These are phyloP conservation scores for Saccharomycopsis schoenii DNA, from an alignment of 805 yeast species.

Conservation along the genomic window DNA sequence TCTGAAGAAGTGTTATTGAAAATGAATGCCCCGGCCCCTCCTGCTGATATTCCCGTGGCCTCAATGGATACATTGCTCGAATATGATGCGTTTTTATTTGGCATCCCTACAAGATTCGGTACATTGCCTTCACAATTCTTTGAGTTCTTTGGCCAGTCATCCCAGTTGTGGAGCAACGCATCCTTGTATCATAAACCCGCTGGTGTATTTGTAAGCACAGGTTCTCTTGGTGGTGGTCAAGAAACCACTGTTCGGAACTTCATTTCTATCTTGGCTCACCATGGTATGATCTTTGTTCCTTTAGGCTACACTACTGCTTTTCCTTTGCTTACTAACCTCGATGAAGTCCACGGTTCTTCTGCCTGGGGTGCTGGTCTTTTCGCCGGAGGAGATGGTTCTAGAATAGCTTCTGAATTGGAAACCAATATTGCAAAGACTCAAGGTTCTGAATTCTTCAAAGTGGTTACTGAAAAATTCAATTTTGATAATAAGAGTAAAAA, in stretches of 20 bases:
- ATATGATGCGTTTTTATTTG: slow-evolving; percentile 78
- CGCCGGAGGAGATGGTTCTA: slow-evolving; percentile 72
- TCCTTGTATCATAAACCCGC: slow-evolving; percentile 65
- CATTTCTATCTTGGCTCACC: slow-evolving; percentile 60
- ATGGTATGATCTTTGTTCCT: slow-evolving; percentile 74
- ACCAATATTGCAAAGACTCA: slow-evolving; percentile 52
- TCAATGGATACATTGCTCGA: slow-evolving; percentile 44
- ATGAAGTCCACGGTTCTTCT: slow-evolving; percentile 69
- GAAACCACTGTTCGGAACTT: slow-evolving; percentile 61
- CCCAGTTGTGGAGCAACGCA: slow-evolving; percentile 72
- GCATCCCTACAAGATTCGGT: slow-evolving; percentile 83
- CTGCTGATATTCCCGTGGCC: slow-evolving; percentile 51
- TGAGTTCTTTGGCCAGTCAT: slow-evolving; percentile 70
- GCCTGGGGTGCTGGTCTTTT: slow-evolving; percentile 83
- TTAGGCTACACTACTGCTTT: slow-evolving; percentile 58
- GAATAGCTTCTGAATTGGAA: slow-evolving; percentile 56
- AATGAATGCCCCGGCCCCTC: slow-evolving; percentile 59
- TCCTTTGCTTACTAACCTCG: slow-evolving; percentile 42
- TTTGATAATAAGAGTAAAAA: slow-evolving; percentile 18
- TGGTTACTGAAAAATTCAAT: slow-evolving; percentile 22
- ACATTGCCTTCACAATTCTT: slow-evolving; percentile 69
- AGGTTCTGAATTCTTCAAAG: slow-evolving; percentile 51
- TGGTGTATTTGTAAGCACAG: slow-evolving; percentile 64
- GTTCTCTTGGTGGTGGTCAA: slow-evolving; percentile 76
- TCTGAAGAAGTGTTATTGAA: slow-evolving; percentile 42